These are phyloP conservation scores for Tetracentron sinense DNA, from an alignment of 164 flowering plant genomes.

Conservation along the genomic window DNA sequence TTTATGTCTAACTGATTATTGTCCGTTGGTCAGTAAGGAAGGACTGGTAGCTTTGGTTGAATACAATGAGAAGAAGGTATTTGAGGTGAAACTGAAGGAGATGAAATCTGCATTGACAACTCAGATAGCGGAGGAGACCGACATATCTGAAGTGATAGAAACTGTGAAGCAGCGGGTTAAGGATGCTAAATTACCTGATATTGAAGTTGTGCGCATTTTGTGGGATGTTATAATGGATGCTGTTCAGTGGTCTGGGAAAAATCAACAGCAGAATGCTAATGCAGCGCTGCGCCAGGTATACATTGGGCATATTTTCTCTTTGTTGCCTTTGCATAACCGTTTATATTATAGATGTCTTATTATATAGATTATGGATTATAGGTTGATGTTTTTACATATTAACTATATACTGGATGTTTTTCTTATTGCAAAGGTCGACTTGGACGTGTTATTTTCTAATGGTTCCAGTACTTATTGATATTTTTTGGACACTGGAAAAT, in stretches of 20 bases:
- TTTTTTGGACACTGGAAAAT: too few relatives aligned
- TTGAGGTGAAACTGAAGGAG: slow-evolving; percentile 90
- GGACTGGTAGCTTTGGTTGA: slow-evolving; percentile 73
- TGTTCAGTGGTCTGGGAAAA: slow-evolving; percentile 99
- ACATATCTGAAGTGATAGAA: slow-evolving; percentile 80
- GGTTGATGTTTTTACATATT: too few relatives aligned
- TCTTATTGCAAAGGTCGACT: too few relatives aligned
- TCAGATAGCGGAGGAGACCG: slow-evolving; percentile 85
- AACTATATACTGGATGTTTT: too few relatives aligned
- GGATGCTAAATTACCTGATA: slow-evolving; percentile 90
- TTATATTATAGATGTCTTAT: background rate
- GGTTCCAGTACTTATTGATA: too few relatives aligned
- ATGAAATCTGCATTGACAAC: slow-evolving; percentile 84
- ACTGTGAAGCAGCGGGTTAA: slow-evolving; percentile 76
- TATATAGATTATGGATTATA: background rate
- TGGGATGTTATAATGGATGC: slow-evolving; percentile 99
- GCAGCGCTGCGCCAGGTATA: slow-evolving; percentile 83
- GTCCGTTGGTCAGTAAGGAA: slow-evolving; percentile 52
- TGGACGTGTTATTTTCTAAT: too few relatives aligned
- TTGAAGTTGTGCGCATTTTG: slow-evolving; percentile 76
- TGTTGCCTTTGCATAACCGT: background rate
- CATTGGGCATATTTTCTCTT: background rate
- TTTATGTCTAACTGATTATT: background rate
- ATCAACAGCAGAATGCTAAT: slow-evolving; percentile 99
- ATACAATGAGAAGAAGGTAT: slow-evolving; percentile 89